Evolutionary conservation across 228 moss, liverwort and hornwort species (phyloP).

Genomic region (Sphagnum fallax): DNA sequence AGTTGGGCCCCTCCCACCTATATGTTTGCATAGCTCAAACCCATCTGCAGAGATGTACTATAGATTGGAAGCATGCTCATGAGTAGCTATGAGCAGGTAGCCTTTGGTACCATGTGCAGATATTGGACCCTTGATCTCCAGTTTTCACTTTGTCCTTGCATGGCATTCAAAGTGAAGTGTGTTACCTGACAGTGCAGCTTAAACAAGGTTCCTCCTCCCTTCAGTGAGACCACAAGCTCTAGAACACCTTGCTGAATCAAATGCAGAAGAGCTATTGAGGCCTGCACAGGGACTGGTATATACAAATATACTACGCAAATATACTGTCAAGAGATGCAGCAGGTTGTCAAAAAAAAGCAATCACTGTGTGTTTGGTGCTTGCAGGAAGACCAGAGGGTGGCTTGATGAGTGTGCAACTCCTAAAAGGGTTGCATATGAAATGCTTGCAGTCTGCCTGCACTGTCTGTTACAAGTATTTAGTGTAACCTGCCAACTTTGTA

Average conservation of each 20-base stretch:
- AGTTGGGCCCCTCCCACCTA: conserved; percentile 69
- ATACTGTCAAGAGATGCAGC: too few relatives aligned
- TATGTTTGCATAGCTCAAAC: conserved; percentile 70
- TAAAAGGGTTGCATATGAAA: conserved; percentile 66
- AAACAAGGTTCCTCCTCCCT: conserved; percentile 58
- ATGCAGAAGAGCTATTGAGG: conserved; percentile 69
- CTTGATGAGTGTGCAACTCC: conserved; percentile 66
- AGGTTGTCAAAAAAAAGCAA: too few relatives aligned
- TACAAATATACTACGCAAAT: conserved; percentile 73
- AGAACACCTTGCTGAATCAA: conserved; percentile 69
- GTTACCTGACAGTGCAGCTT: conserved; percentile 78
- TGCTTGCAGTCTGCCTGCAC: conserved; percentile 65
- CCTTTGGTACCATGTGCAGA: conserved; percentile 69
- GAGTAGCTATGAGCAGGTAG: conserved; percentile 66
- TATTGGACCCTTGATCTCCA: conserved; percentile 60
- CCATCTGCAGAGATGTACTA: conserved; percentile 70
- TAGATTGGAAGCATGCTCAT: conserved; percentile 53
- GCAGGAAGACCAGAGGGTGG: conserved; percentile 80
- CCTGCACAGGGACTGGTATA: conserved; percentile 73
- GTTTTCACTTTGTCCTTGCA: conserved; percentile 67
- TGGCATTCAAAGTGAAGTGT: conserved; percentile 80
- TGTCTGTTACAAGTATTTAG: conserved; percentile 68
- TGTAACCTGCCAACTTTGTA: conserved; percentile 87
- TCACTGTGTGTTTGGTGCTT: conserved; percentile 67
- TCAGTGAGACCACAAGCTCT: conserved; percentile 79